A percentile compares a stretch with the other conserved stretches of the same genome.
Evolutionary conservation across 306 rosid species (phyloP).

Genomic region (Alnus rubra): DNA sequence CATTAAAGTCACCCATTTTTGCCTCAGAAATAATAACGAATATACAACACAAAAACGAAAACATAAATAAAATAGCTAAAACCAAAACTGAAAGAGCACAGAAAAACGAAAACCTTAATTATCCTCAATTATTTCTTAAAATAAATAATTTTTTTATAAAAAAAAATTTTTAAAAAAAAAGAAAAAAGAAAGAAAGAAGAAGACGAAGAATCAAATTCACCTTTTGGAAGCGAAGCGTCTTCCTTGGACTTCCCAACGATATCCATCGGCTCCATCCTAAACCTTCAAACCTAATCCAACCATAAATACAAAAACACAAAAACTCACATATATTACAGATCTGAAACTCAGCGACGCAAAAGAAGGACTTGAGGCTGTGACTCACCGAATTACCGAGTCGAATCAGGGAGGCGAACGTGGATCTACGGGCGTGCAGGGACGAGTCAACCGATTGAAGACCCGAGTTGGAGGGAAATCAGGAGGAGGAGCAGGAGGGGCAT

Average conservation of each 20-base stretch:
- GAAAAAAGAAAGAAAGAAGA: too few species aligned
- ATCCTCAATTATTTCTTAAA: conserved; percentile 7
- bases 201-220: conserved; percentile 25
- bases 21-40: not conserved
- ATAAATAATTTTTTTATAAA: too few species aligned
- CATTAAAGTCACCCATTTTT: conserved; percentile 1
- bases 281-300: conserved; percentile 36
- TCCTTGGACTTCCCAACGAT: conserved; percentile 97
- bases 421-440: conserved; percentile 15
- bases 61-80: conserved; percentile 7
- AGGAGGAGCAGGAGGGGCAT: conserved; percentile 48
- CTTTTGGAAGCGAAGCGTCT: conserved; percentile 99
- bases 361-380: conserved; percentile 16
- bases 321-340: conserved; percentile 25
- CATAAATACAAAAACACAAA: not conserved
- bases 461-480: conserved; percentile 44
- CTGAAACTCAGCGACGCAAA: conserved; percentile 17
- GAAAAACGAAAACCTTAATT: not conserved
- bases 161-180: too few species aligned
- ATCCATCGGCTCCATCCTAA: conserved; percentile 92
- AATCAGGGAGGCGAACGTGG: conserved; percentile 15
- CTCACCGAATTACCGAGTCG: conserved; percentile 43
- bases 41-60: not conserved
- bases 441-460: conserved; percentile 53
- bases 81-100: not conserved